Base-by-base conservation (phyloP, 345 rosid species). In the Microthlaspi erraticum region DNA sequence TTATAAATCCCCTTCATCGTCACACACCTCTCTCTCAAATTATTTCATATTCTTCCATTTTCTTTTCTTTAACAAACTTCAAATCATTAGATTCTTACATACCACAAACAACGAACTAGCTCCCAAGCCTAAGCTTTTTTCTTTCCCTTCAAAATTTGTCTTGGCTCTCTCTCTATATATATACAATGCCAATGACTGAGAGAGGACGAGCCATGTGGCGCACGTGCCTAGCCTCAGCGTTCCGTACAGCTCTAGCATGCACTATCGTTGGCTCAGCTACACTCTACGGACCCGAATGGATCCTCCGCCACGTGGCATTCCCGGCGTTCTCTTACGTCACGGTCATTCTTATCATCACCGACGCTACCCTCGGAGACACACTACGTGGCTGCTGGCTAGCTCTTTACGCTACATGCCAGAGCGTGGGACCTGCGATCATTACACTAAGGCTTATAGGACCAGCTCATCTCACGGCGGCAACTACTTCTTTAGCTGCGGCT, bases 321-420 rank as follows among this genome's bases (percentile, higher is more conserved):
- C 97, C 98, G 0, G 88, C 98, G 16, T 93, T 91, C 59, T 83
- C 97, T 53, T 93, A 90, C 71, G 96, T 91, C 42, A 75, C 87
- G 0, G 85, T 72, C 31, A 78, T 91, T 41, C 86, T 91, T 20
- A 62, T 91, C 26, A 70, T 81, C 52, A 85, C 89, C 2, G 97
- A 93, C 10, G 92, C 96, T 54, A 83, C 92, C 4, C 54, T 91
- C 16, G 98, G 98, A 0, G 97, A 91, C 75, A 62, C 91, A 5
- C 46, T 88, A 45, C 83, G 79, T 31, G 83, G 84, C 29, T 88
- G 93, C 74, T 93, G 96, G 98, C 73, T 87, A 36, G 85, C 88
- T 0, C 77, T 89, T 14, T 89, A 82, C 46, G 94, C 98, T 17
- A 87, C 96, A 14, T 41, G 83, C 33, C 94, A 83, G 72, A 91